Base-by-base conservation (phyloP, 768 basidiomycete genomes). In the Multifurca ochricompacta region DNA sequence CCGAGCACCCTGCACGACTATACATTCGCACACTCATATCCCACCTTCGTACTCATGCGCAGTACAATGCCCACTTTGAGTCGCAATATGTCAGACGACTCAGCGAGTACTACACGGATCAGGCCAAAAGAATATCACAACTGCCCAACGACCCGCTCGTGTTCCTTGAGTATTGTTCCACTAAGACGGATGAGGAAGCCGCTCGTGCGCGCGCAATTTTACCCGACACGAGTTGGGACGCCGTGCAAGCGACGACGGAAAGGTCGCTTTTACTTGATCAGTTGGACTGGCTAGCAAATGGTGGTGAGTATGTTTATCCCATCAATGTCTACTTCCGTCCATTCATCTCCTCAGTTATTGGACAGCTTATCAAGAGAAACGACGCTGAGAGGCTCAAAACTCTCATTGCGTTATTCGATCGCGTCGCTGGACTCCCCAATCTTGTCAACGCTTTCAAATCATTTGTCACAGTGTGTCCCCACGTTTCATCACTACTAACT, bases 371-470 rank as follows among this genome's bases (percentile, higher is more conserved):
- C 68, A 70, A 74, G 3, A 68, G 63, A 10, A 73, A 72, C 58
- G 73, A 79, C 13, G 69, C 72, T 18, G 64, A 65, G 3, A 71
- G 66, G 5, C 68, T 91, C 10, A 63, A 61, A 11, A 68, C 65
- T 18, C 77, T 91, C 72, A 86, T 89, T 65, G 62, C 65, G 1
- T 70, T 85, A 6, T 87, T 91, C 56, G 66, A 71, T 1, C 75
- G 82, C 5, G 80, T 89, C 0, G 71, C 72, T 25, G 77, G 76
- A 0, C 66, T 78, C 31, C 76, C 77, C 51, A 67, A 73, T 2
- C 71, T 93, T 1, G 74, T 78, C 49, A 68, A 67, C 3, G 79
- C 83, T 7, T 90, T 90, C 69, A 80, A 80, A 55, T 69, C 68
- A 2, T 73, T 82, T 54, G 69, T 90, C 41, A 75, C 78, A 69